Evolutionary conservation across 1,284 basidiomycete genomes (phyloP).

Genomic region (Singerocomus inundabilis): DNA sequence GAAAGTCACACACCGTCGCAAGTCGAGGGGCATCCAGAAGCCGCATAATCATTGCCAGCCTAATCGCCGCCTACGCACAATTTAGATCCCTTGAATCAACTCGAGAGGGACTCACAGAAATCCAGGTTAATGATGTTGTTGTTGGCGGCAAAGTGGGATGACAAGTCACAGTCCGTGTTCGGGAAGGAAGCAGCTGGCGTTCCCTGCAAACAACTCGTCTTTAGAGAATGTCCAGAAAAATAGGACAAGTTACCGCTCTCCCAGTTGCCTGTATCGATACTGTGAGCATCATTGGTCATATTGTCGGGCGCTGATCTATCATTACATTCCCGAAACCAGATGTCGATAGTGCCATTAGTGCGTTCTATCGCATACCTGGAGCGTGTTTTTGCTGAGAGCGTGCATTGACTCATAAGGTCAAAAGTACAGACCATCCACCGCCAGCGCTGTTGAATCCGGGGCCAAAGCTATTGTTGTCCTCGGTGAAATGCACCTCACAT

Average conservation of each 20-base stretch:
- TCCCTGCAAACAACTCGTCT: slow-evolving; percentile 32
- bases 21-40: slow-evolving; percentile 37
- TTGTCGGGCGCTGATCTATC: slow-evolving; percentile 32
- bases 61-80: slow-evolving; percentile 39
- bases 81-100: not conserved
- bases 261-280: slow-evolving; percentile 35
- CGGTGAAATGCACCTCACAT: slow-evolving; percentile 43
- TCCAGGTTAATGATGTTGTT: slow-evolving; percentile 44
- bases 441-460: slow-evolving; percentile 41
- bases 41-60: slow-evolving; percentile 39
- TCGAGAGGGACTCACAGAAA: slow-evolving; percentile 30
- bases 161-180: slow-evolving; percentile 36
- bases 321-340: slow-evolving; percentile 44
- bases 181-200: slow-evolving; percentile 41
- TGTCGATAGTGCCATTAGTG: slow-evolving; percentile 31
- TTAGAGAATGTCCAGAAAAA: slow-evolving; percentile 6
- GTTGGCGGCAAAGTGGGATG: slow-evolving; percentile 37
- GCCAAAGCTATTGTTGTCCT: slow-evolving; percentile 40
- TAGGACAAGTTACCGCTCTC: slow-evolving; percentile 18
- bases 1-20: slow-evolving; percentile 29
- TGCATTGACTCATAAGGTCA: not conserved
- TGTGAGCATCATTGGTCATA: slow-evolving; percentile 22
- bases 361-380: slow-evolving; percentile 41
- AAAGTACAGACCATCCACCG: slow-evolving; percentile 38
- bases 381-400: not conserved